Evolutionary conservation across 371 early-diverging fungal genomes (phyloP), one percentile per base, ranked within the genome.

Genomic region (Circinella umbellata): DNA sequence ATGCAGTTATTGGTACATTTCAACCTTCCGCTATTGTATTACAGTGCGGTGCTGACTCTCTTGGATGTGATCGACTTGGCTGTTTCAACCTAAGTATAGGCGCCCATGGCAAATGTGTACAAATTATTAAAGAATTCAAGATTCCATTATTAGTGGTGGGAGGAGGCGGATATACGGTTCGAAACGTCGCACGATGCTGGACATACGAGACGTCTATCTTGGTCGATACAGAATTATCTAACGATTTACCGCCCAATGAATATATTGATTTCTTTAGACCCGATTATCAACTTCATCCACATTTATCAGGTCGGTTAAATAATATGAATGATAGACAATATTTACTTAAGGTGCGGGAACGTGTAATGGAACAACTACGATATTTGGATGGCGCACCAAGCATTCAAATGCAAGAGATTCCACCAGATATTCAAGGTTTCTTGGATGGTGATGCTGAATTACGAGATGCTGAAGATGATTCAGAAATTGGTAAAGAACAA

Each of bases 41-140:
- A 48, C 98, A 98, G 76, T 97, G 96, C 77, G 98, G 98, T n/a
- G 97, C 97, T 0, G 98, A 98, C 76, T 96, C 97, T 11, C 76
- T 98, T 8, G 96, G 94, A 1, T 91, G 91, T 57, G 98, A 98
- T 84, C 86, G 94, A 15, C 77, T 98, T 17, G 98, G 98, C 11
- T 88, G 91, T 36, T 98, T 98, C 74, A 96, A 96, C 76, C 78
- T 98, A 36, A 90, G 90, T 61, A 94, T 96, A 66, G 85, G 86
- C 65, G 98, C 96, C 1, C 98, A 98, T 76, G 95, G 96, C 18
- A 88, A 91, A 61, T 96, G 96, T 75, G 94, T 98, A 4, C 84
- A 90, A 59, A 92, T 93, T 73, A 87, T 97, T 66, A 94, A 94
- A 72, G 87, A 80, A 57, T 95, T 91, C 64, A 87, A 91, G 70